Evolutionary conservation across 352 stramenopile genomes (phyloP).

Genomic region (Phytophthora pluvialis): DNA sequence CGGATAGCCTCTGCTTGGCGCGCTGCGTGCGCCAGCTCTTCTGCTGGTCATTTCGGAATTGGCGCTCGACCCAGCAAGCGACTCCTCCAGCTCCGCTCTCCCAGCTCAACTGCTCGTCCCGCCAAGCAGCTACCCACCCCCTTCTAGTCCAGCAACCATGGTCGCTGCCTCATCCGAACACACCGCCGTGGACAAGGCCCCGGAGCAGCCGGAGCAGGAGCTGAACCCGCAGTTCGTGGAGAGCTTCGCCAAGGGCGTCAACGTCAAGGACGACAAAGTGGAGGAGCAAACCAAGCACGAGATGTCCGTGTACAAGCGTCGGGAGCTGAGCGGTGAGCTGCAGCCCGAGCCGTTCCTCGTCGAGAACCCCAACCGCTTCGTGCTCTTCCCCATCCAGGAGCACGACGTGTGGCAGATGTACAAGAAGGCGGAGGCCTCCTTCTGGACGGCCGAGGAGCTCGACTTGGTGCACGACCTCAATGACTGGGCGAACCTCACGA

Average conservation of each 20-base stretch:
- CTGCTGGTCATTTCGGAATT: slow-evolving; percentile 42
- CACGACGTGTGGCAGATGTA: slow-evolving; percentile 99
- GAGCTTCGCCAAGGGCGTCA: slow-evolving; percentile 22
- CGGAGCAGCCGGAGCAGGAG: slow-evolving; percentile 42
- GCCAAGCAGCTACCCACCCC: slow-evolving; percentile 5
- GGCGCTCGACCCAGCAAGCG: slow-evolving; percentile 30
- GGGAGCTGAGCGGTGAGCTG: slow-evolving; percentile 88
- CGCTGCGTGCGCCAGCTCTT: slow-evolving; percentile 12
- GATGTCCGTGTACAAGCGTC: slow-evolving; percentile 88
- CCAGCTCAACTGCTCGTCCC: not conserved
- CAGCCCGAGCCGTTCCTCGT: slow-evolving; percentile 92
- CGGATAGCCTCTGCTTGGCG: slow-evolving; percentile 15
- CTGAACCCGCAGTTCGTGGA: slow-evolving; percentile 32
- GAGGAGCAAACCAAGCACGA: slow-evolving; percentile 35
- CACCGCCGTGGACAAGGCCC: slow-evolving; percentile 18
- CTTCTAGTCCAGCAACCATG: slow-evolving; percentile 27
- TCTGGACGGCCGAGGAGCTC: slow-evolving; percentile 99
- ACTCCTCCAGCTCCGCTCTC: slow-evolving; percentile 8
- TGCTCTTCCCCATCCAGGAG: slow-evolving; percentile 98
- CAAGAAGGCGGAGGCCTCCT: slow-evolving; percentile 99
- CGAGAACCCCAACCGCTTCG: slow-evolving; percentile 97
- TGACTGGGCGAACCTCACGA: slow-evolving; percentile 94
- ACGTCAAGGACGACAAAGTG: slow-evolving; percentile 34
- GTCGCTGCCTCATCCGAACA: slow-evolving; percentile 41
- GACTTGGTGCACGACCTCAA: slow-evolving; percentile 96